These are phyloP conservation scores for Eutypa lata DNA, from an alignment of 2,329 filamentous ascomycete genomes.

Conservation along the genomic window DNA sequence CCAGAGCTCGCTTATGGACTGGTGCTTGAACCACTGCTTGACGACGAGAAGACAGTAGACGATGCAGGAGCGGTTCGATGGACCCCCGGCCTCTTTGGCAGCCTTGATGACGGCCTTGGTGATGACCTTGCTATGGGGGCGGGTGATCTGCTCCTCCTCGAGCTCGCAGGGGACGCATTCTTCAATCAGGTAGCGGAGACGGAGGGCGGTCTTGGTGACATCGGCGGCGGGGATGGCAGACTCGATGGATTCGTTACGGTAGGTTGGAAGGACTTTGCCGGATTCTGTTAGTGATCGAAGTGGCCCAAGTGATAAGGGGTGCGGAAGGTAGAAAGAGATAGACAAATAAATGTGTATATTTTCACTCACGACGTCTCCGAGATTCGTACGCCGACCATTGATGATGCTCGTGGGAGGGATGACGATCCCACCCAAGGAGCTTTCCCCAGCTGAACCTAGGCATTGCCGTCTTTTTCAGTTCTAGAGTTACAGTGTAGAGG, in stretches of 20 bases:
- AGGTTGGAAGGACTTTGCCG: slow-evolving; percentile 60
- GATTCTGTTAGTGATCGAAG: slow-evolving; percentile 14
- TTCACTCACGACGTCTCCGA: slow-evolving; percentile 39
- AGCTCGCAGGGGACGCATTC: slow-evolving; percentile 88
- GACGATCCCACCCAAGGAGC: slow-evolving; percentile 34
- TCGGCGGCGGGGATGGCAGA: slow-evolving; percentile 72
- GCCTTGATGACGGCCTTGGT: slow-evolving; percentile 76
- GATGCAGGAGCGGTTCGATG: slow-evolving; percentile 73
- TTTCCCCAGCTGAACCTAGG: slow-evolving; percentile 27
- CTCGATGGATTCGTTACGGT: slow-evolving; percentile 54
- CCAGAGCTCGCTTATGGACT: slow-evolving; percentile 82
- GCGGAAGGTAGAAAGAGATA: background rate
- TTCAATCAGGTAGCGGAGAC: slow-evolving; percentile 87
- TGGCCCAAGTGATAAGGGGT: no score
- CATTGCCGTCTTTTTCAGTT: slow-evolving; percentile 11
- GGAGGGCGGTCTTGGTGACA: slow-evolving; percentile 86
- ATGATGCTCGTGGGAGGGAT: slow-evolving; percentile 27
- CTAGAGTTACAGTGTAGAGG: no score
- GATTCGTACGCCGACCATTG: slow-evolving; percentile 40
- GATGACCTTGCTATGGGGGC: slow-evolving; percentile 81
- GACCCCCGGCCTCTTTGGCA: slow-evolving; percentile 76
- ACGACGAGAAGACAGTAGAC: slow-evolving; percentile 78
- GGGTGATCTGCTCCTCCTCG: slow-evolving; percentile 69
- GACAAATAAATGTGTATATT: background rate
- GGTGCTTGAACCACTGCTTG: slow-evolving; percentile 72